Evolutionary conservation across 768 basidiomycete genomes (phyloP).

Genomic region (Boletus sp.): DNA sequence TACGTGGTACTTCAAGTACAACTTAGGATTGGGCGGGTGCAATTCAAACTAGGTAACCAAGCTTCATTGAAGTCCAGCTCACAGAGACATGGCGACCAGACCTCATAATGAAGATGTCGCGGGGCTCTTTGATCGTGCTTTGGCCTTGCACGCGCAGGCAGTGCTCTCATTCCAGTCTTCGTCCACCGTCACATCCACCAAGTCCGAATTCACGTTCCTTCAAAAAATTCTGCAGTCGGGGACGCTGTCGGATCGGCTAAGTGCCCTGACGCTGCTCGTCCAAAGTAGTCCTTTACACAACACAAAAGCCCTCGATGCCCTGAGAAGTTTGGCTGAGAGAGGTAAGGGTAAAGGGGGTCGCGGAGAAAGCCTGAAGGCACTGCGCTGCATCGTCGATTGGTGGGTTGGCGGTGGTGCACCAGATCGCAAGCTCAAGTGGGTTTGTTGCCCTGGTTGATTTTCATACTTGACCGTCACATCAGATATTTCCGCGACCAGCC

Average conservation of each 20-base stretch:
- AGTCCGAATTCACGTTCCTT: constrained; percentile 79
- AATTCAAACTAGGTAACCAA: neutral
- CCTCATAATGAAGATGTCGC: neutral
- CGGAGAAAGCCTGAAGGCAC: constrained; percentile 88
- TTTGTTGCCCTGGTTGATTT: constrained; percentile 9
- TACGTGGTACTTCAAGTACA: neutral
- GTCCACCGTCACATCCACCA: constrained; percentile 39
- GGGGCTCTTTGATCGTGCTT: constrained; percentile 42
- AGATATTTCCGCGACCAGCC: constrained; percentile 94
- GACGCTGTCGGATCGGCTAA: constrained; percentile 88
- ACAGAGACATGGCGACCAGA: neutral
- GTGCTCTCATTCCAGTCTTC: constrained; percentile 47
- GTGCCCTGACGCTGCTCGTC: constrained; percentile 85
- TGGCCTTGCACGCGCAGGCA: constrained; percentile 44
- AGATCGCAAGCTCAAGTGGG: constrained; percentile 78
- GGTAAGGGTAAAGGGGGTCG: constrained; percentile 83
- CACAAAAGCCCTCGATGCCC: constrained; percentile 68
- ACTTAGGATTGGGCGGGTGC: neutral
- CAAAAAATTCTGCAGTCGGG: constrained; percentile 82
- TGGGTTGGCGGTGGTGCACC: constrained; percentile 95
- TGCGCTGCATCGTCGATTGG: constrained; percentile 94
- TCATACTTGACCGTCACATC: neutral
- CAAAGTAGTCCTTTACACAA: constrained; percentile 88
- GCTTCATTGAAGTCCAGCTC: neutral
- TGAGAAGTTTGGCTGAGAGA: constrained; percentile 72